Base-by-base conservation (phyloP, 768 basidiomycete species). In the Grammothele lineata region DNA sequence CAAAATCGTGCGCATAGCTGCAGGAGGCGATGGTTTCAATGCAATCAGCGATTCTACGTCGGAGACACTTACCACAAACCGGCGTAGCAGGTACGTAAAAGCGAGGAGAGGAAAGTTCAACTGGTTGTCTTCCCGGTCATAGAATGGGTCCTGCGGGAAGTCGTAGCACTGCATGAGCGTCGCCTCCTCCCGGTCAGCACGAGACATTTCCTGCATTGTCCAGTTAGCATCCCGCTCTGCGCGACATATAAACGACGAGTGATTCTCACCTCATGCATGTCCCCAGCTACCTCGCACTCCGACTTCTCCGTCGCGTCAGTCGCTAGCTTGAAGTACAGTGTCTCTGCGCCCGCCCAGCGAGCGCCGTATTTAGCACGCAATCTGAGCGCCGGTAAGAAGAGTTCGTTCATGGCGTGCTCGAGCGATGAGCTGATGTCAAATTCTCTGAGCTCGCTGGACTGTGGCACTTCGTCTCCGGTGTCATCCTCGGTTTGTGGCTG, bases 331-430 rank as follows among this genome's bases (percentile, higher is more conserved):
- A 69, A 57, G 40, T 70, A 59, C 38, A 85, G 65, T 15, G 70
- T 53, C 56, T 86, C 85, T 5, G 83, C 84, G 3, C 76, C 82
- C 5, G 83, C 80, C 84, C 84, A 87, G 12, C 81, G 79, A 11
- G 83, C 61, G 54, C 77, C 21, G 39, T 56, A 82, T 54, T 67
- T 69, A 23, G 72, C 57, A 35, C 83, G 66, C 4, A 80, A 57
- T 41, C 71, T 70, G n/a, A 86, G 22, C 2, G 23, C 22, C 7
- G 4, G 9, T 22, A 38, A 4, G 21, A 38, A 38, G 22, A 19
- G 19, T 12, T 22, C 37, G 21, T 23, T 38, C 10, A 38, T 18
- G 2, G 22, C 18, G 11, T 38, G 19, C 14, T 38, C 37, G 9
- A 38, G 10, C 11, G 19, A 14, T 3, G 37, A 23, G 5, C 18